Conservation (phyloP, 2,329 filamentous ascomycete species). For the Didymella glomerata region DNA sequence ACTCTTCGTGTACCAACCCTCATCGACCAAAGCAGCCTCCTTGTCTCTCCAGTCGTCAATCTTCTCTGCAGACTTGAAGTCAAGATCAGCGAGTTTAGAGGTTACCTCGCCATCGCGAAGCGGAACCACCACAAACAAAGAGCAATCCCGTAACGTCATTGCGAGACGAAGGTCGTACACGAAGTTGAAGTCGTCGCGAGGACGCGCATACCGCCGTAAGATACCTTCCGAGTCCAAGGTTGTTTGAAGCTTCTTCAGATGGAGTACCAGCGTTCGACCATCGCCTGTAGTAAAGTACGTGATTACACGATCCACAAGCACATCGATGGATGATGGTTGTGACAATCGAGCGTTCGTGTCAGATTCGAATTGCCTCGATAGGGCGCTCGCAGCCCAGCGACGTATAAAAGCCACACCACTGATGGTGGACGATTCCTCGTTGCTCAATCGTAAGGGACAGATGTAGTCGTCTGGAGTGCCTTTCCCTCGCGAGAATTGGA, state of each 20-base stretch:
- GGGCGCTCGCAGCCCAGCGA: conserved; percentile 24
- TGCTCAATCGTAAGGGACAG: conserved; percentile 55
- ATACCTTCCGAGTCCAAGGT: conserved; percentile 51
- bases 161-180: conserved; percentile 44
- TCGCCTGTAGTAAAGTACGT: conserved; percentile 42
- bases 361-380: conserved; percentile 5
- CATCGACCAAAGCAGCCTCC: conserved; percentile 51
- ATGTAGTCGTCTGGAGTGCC: conserved; percentile 30
- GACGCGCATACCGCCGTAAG: conserved; percentile 13
- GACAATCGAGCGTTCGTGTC: not conserved
- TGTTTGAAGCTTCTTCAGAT: conserved; percentile 50
- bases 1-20: conserved; percentile 50
- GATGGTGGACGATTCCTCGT: conserved; percentile 27
- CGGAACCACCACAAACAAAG: conserved; percentile 52
- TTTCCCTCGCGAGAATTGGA: conserved; percentile 48
- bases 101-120: conserved; percentile 39
- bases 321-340: not conserved
- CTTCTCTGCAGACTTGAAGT: conserved; percentile 56
- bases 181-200: conserved; percentile 21
- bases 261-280: conserved; percentile 48
- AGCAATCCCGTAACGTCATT: conserved; percentile 60
- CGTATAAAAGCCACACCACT: conserved; percentile 28
- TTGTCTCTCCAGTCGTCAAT: conserved; percentile 52
- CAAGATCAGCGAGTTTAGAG: conserved; percentile 57
- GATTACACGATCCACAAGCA: conserved; percentile 26